These are phyloP conservation scores for Penicillium mononematosum DNA, from an alignment of 495 filamentous ascomycete genomes.

Conservation along the genomic window DNA sequence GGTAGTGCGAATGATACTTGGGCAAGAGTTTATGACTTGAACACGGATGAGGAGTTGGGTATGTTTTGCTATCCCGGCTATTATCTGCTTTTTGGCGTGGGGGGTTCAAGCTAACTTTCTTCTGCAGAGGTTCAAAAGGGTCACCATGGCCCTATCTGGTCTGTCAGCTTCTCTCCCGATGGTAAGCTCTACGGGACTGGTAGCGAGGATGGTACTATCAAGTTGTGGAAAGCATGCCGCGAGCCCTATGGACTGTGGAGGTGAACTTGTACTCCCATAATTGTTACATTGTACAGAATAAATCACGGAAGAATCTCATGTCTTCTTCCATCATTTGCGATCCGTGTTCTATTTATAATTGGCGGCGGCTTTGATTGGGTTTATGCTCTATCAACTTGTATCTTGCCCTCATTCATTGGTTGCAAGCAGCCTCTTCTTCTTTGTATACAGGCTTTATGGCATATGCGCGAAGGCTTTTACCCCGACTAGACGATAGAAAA, in stretches of 20 bases:
- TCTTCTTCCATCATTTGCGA: background rate
- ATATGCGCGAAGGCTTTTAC: background rate
- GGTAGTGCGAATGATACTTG: constrained; percentile 86
- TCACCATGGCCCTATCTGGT: constrained; percentile 97
- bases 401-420: background rate
- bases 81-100: background rate
- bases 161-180: constrained; percentile 87
- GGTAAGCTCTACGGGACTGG: constrained; percentile 94
- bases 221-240: constrained; percentile 76
- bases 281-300: constrained; percentile 10
- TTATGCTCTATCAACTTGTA: background rate
- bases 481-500: background rate
- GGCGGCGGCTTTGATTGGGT: background rate
- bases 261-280: constrained; percentile 23
- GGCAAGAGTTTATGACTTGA: constrained; percentile 88
- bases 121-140: constrained; percentile 83
- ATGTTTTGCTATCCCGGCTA: constrained; percentile 26
- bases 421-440: background rate
- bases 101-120: constrained; percentile 28
- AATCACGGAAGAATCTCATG: background rate
- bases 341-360: constrained; percentile 2
- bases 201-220: constrained; percentile 96
- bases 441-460: background rate
- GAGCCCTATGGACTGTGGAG: constrained; percentile 70
- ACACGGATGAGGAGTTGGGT: constrained; percentile 74